These are phyloP conservation scores for Candida caryicola DNA, from an alignment of 805 yeast species.

Conservation along the genomic window DNA sequence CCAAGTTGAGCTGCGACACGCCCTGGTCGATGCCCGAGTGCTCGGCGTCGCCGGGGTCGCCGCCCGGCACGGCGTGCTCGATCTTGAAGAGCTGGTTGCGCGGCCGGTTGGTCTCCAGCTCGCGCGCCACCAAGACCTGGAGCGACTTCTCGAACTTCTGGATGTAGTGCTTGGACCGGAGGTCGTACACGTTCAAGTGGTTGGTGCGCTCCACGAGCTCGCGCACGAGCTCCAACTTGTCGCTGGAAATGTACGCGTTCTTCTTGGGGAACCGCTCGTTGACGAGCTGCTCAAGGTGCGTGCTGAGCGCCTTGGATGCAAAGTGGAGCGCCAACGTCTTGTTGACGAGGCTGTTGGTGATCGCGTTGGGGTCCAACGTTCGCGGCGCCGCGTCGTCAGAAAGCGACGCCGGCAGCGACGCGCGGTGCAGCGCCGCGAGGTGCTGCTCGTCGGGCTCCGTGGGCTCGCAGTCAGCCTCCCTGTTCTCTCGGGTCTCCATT, in stretches of 20 bases:
- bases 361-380: constrained; percentile 6
- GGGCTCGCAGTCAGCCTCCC: background rate
- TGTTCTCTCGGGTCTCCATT: background rate
- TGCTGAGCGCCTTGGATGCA: background rate
- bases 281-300: constrained; percentile 2
- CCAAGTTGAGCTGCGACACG: constrained; percentile 11
- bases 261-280: constrained; percentile 6
- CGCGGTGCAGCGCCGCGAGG: background rate
- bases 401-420: background rate
- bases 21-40: constrained; percentile 15
- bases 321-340: constrained; percentile 5
- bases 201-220: constrained; percentile 2
- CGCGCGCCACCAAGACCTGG: background rate
- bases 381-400: background rate
- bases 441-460: background rate
- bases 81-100: constrained; percentile 16
- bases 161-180: background rate
- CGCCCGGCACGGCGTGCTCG: constrained; percentile 7
- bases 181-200: background rate
- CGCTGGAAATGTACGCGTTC: constrained; percentile 4
- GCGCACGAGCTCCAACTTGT: constrained; percentile 1
- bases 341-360: background rate
- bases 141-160: constrained; percentile 1
- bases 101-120: constrained; percentile 10
- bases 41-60: constrained; percentile 7